phyloP scores from a whole-genome alignment of 352 stramenopile species.

The Pythium phragmitis region DNA sequence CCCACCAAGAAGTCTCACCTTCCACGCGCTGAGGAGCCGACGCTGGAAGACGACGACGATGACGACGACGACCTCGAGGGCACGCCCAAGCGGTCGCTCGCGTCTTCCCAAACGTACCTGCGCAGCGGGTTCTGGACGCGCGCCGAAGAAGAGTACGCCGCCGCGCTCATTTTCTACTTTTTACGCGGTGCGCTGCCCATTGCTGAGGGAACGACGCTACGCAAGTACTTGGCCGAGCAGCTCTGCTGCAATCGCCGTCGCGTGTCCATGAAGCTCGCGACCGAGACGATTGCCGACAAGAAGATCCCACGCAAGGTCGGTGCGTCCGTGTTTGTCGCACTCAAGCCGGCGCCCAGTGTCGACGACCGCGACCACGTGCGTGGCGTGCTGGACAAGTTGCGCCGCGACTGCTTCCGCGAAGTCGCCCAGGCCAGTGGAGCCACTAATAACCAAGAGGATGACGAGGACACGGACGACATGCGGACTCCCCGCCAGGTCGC shows the following conservation, averaged over 20 bases:
- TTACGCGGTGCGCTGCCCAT: conserved; percentile 50
- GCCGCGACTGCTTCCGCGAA: conserved; percentile 37
- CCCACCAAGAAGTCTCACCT: conserved; percentile 1
- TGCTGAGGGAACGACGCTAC: conserved; percentile 56
- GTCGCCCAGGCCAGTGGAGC: conserved; percentile 2
- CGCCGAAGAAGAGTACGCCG: conserved; percentile 65
- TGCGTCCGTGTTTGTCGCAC: conserved; percentile 57
- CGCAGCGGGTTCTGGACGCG: conserved; percentile 63
- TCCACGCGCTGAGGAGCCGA: neutral
- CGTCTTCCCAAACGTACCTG: conserved; percentile 23
- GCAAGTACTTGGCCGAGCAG: conserved; percentile 67
- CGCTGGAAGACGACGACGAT: conserved; percentile 3
- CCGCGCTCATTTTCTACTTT: conserved; percentile 66
- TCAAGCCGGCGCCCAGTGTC: conserved; percentile 34
- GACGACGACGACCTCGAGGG: conserved; percentile 13
- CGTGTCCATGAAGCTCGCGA: conserved; percentile 73
- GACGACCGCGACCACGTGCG: conserved; percentile 36
- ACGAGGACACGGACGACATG: conserved; percentile 10
- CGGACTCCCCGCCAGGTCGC: conserved; percentile 4
- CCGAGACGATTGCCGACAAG: conserved; percentile 52
- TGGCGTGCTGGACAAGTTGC: conserved; percentile 36
- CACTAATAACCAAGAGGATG: neutral
- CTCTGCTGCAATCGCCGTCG: conserved; percentile 62
- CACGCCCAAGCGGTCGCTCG: neutral
- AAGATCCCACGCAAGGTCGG: conserved; percentile 69